Evolutionary conservation across 352 stramenopile genomes (phyloP).

Genomic region (Phytophthora pluvialis): DNA sequence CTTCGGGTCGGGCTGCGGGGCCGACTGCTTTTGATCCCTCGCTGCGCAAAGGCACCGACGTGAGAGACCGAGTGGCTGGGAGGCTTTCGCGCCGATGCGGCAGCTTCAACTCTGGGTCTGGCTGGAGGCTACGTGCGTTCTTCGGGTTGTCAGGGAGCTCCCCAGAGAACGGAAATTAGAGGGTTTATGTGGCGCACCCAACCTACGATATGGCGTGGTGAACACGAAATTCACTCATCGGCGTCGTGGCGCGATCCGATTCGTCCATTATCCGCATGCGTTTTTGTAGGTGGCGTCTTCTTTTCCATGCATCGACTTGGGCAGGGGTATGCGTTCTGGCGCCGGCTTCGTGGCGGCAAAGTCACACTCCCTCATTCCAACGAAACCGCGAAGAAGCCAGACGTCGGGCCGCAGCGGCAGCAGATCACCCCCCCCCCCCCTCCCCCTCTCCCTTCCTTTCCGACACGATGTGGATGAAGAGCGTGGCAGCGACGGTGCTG

Average conservation of each 20-base stretch:
- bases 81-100: no score
- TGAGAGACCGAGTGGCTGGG: neutral
- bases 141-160: slow-evolving; percentile 1
- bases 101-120: slow-evolving; percentile 9
- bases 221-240: neutral
- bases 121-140: neutral
- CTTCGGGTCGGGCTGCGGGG: no score
- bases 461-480: slow-evolving; percentile 41
- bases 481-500: slow-evolving; percentile 34
- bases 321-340: slow-evolving; percentile 16
- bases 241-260: slow-evolving; percentile 25
- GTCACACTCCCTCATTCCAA: slow-evolving; percentile 19
- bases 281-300: neutral
- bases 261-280: slow-evolving; percentile 23
- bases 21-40: neutral
- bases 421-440: slow-evolving; percentile 9
- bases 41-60: neutral
- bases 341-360: slow-evolving; percentile 34
- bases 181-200: slow-evolving; percentile 2
- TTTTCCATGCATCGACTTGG: slow-evolving; percentile 9
- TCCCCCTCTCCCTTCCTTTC: slow-evolving; percentile 9
- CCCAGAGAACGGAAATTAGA: slow-evolving; percentile 14
- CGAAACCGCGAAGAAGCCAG: slow-evolving; percentile 31
- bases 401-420: slow-evolving; percentile 12
- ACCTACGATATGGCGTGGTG: neutral